Evolutionary conservation across 257 asterid genomes (phyloP).

Genomic region (Solanum tarapatanum): DNA sequence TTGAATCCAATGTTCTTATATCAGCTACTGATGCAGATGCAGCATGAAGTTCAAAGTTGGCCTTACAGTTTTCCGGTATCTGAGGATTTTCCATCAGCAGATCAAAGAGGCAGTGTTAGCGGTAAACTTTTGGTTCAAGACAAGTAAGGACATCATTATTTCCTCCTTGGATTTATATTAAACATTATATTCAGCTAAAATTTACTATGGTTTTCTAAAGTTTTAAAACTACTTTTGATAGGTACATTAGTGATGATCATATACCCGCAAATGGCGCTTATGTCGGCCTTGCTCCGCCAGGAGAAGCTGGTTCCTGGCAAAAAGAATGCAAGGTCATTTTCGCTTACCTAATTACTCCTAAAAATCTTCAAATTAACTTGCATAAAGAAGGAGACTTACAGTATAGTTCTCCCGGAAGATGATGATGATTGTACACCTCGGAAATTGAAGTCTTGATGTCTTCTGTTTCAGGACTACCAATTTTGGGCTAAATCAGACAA

Average conservation of each 20-base stretch:
- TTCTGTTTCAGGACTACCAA: constrained; percentile 46
- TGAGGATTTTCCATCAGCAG: constrained; percentile 41
- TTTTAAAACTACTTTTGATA: constrained; percentile 3
- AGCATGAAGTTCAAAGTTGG: constrained; percentile 51
- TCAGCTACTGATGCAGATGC: constrained; percentile 22
- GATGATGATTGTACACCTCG: not conserved
- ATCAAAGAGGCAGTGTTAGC: constrained; percentile 36
- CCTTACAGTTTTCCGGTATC: constrained; percentile 74
- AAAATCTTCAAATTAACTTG: not conserved
- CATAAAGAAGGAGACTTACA: not conserved
- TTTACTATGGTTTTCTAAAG: not conserved
- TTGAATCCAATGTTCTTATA: not conserved
- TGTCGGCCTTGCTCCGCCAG: constrained; percentile 62
- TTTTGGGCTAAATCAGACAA: constrained; percentile 54
- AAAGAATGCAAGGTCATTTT: constrained; percentile 65
- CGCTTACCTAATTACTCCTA: not conserved
- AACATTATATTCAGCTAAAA: not conserved
- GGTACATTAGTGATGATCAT: constrained; percentile 37
- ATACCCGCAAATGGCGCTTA: constrained; percentile 43
- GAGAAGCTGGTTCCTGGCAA: constrained; percentile 72
- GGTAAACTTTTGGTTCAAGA: constrained; percentile 56
- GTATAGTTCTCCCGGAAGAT: not conserved
- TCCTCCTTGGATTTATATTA: not conserved
- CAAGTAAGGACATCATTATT: constrained; percentile 17
- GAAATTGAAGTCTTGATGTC: not conserved